Base-by-base conservation (phyloP, 495 filamentous ascomycete species). In the Physcia stellaris region DNA sequence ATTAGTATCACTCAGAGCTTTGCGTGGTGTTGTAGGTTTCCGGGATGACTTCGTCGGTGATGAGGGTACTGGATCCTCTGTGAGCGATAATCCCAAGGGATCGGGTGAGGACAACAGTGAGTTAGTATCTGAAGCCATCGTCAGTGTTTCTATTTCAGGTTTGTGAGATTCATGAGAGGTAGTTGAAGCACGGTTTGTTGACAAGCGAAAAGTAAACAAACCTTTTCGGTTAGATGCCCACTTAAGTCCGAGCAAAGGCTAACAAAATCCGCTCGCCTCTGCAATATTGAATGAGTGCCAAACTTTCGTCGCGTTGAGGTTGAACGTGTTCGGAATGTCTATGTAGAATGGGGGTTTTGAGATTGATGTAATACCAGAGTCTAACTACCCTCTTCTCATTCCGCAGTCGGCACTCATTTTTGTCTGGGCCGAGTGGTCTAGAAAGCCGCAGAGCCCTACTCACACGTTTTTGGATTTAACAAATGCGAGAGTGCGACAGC, bases 1-100 rank as follows among this genome's bases (percentile, higher is more conserved):
- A 17, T 37, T 43, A 11, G 32, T 41, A 11, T 33, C 26, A 9
- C 22, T 26, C 31, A 50, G 30, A 4, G 47, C 29, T 22, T 47
- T 47, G 13, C 44, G 30, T 12, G 47, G 47, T 4, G 43, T 46
- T 30, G 6, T 24, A 12, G 3, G 12, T 36, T 32, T 26, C 15
- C 13, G 13, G 16, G 4, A 19, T 9, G 13, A 35, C 11, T 21
- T 13, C 19, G 23, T 42, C 7, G 13, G 7, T 28, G 40, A 32
- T 3, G 40, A 28, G 15, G 40, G 36, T 5, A n/a, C 15, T 11
- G n/a, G 15, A 20, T 18, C 15, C 21, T 24, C 22, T 13, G 18
- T 29, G 15, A 24, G 16, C n/a, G 30, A 35, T 12, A 6, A 12
- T 21, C 4, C 40, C 18, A 42, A 24, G 18, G 40, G 40, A 20